phyloP scores from a whole-genome alignment of 305 asterid species.

The Fraxinus ornus region DNA sequence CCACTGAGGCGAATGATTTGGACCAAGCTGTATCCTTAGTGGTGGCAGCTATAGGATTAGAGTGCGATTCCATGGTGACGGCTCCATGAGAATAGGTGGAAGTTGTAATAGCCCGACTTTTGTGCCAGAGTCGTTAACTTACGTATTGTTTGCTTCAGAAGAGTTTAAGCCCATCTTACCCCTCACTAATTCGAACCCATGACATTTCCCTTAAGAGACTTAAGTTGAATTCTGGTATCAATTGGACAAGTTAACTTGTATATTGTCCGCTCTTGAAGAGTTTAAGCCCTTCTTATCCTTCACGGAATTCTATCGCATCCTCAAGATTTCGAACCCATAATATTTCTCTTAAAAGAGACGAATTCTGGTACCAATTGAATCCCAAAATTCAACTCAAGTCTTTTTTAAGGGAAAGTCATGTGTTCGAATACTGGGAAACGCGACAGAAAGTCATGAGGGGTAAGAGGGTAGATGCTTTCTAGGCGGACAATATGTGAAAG shows the following conservation, averaged over 20 bases:
- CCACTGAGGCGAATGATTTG: neutral
- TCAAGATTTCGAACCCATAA: neutral
- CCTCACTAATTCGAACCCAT: no score
- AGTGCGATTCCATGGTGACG: neutral
- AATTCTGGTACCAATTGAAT: neutral
- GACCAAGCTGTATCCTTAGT: neutral
- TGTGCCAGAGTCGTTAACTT: neutral
- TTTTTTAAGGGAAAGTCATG: neutral
- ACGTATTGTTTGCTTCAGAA: neutral
- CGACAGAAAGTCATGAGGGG: neutral
- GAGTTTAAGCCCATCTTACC: no score
- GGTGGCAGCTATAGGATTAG: neutral
- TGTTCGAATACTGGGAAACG: neutral
- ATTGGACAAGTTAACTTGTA: no score
- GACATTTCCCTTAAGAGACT: no score
- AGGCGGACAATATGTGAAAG: neutral
- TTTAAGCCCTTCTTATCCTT: neutral
- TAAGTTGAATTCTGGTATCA: no score
- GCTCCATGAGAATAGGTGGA: neutral
- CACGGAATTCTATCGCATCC: neutral
- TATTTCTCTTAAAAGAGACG: neutral
- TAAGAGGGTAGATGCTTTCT: neutral
- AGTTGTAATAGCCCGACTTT: neutral
- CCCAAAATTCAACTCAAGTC: neutral
- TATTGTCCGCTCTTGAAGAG: no score